Evolutionary conservation across 2,329 filamentous ascomycete species (phyloP), one percentile per base, ranked within the genome.

Genomic region (Penicillium sp.): DNA sequence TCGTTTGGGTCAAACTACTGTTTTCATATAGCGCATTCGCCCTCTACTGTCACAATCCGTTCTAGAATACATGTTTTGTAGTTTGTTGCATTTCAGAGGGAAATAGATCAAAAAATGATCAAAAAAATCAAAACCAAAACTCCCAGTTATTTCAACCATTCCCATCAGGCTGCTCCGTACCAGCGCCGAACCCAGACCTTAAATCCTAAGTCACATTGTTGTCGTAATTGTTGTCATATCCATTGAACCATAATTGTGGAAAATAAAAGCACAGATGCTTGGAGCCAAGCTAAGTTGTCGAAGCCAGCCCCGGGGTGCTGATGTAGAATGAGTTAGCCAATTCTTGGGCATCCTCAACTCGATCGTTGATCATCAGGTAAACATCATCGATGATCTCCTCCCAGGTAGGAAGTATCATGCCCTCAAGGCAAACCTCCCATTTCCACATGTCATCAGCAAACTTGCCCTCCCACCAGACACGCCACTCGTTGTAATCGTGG

Each of bases 381-480:
- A 75, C 17, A 13, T 73, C 66, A 8, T 61, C 59, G 6, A 74
- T 41, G 1, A 69, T 58, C 9, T 66, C 59, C 21, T 69, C 62
- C 63, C 65, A 75, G 8, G 53, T 54, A 1, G 73, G 72, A 17
- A 74, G 17, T 0, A 42, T 19, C 17, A 73, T n/a, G 1, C 55
- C 39, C 4, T 62, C 19, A 9, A 70, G 13, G 10, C 52, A 62
- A 2, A 31, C 35, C 53, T 73, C 69, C 72, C 70, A 74, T 35
- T 63, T 60, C 8, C 31, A 27, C 68, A 71, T 73, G 39, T 70
- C 64, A 3, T 10, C 12, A 1, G 63, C 47, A 49, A 70, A 74
- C 1, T 19, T 27, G 1, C 44, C 29, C 2, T 61, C 35, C 67
- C 66, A 73, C 66, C 71, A 75, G 8, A 44, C 21, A 23, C 53